Percentiles rank a stretch among this genome's conserved stretches.
Conservation (phyloP, 1,284 basidiomycete genomes). For the Marasmius sp. region DNA sequence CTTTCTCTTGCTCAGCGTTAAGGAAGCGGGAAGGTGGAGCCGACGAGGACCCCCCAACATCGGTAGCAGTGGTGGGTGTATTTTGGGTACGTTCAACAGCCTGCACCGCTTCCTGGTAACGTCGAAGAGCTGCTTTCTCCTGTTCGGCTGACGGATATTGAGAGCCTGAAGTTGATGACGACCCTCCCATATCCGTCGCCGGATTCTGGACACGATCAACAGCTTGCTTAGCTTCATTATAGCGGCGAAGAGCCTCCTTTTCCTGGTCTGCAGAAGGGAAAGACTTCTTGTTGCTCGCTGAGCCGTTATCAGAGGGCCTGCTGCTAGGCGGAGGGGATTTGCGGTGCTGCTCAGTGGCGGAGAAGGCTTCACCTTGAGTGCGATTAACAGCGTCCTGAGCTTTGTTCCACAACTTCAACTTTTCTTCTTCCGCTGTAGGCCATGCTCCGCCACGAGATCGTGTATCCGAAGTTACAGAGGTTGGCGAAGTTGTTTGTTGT, state of each 20-base stretch:
- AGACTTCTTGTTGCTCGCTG: conserved; percentile 21
- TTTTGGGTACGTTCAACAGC: conserved; percentile 40
- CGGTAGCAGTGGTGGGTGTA: not conserved
- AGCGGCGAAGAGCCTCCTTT: conserved; percentile 66
- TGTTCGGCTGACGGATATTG: conserved; percentile 34
- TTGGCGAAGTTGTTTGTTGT: not conserved
- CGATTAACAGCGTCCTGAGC: conserved; percentile 61
- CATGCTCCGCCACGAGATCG: conserved; percentile 35
- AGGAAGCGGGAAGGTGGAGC: conserved; percentile 33
- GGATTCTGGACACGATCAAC: conserved; percentile 52
- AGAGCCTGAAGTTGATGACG: conserved; percentile 5
- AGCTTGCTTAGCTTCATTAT: conserved; percentile 68
- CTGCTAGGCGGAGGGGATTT: conserved; percentile 22
- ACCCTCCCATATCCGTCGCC: not conserved
- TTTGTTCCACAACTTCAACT: conserved; percentile 62
- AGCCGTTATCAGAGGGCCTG: conserved; percentile 25
- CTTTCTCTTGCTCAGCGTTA: conserved; percentile 38
- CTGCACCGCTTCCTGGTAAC: conserved; percentile 49
- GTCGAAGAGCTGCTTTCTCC: conserved; percentile 45
- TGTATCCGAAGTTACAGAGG: conserved; percentile 10
- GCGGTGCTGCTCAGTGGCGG: conserved; percentile 20
- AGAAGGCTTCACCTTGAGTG: conserved; percentile 38
- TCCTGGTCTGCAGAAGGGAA: conserved; percentile 38
- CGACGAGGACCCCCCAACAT: conserved; percentile 10
- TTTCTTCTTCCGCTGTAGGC: conserved; percentile 74